phyloP scores from a whole-genome alignment of 2,329 filamentous ascomycete genomes.

The Penicillium sp. region DNA sequence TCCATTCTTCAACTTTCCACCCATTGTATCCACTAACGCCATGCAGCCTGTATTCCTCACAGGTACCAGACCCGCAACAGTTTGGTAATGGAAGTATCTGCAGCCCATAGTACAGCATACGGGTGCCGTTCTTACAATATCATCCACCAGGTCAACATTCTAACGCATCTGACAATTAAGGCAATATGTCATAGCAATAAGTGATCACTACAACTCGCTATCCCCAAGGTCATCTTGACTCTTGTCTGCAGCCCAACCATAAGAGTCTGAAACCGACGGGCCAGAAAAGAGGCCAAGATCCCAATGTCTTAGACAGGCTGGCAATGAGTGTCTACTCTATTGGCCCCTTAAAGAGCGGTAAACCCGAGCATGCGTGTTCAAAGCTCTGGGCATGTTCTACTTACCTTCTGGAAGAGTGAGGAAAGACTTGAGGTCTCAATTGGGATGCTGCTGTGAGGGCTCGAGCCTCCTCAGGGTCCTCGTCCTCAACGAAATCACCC shows the following conservation, averaged over 20 bases:
- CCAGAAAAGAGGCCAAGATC: constrained; percentile 11
- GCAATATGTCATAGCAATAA: neutral
- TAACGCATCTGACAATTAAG: constrained; percentile 5
- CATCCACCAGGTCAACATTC: constrained; percentile 2
- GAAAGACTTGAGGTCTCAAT: constrained; percentile 13
- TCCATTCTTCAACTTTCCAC: constrained; percentile 11
- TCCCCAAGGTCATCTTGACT: neutral
- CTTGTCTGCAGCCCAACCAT: constrained; percentile 3
- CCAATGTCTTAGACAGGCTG: constrained; percentile 23
- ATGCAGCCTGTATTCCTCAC: constrained; percentile 6
- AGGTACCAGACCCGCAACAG: constrained; percentile 5
- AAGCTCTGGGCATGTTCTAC: constrained; percentile 1
- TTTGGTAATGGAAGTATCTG: constrained; percentile 2
- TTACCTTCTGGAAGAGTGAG: constrained; percentile 16
- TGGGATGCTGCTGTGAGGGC: constrained; percentile 14
- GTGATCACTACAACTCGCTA: neutral
- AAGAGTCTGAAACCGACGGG: constrained; percentile 10
- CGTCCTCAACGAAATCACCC: neutral
- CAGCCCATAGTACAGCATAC: constrained; percentile 9
- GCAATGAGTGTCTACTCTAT: neutral
- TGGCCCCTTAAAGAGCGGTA: constrained; percentile 20
- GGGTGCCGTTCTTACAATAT: constrained; percentile 3
- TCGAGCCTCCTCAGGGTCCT: constrained; percentile 6
- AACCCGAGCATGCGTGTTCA: constrained; percentile 9
- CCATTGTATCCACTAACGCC: constrained; percentile 12